Base-by-base conservation (phyloP, 345 rosid species). In the Dovyalis caffra region DNA sequence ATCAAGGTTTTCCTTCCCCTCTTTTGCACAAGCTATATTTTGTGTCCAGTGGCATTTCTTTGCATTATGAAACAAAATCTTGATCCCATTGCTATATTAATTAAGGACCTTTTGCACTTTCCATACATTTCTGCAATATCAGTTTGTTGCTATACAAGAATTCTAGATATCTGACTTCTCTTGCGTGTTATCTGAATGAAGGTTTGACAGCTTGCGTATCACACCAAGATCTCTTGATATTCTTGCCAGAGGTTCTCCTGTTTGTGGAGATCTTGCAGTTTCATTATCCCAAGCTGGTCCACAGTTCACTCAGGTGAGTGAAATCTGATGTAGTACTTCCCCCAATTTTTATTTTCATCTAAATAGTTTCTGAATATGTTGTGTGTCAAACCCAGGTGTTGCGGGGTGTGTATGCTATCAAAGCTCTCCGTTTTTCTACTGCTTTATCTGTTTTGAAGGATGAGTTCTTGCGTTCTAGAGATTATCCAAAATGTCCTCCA, bases 181-280 rank as follows among this genome's bases (percentile, higher is more conserved):
- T 78, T 29, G 40, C n/a, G 37, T 74, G 26, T 57, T 77, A 26
- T 64, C 66, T 61, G 71, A 75, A 56, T 85, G 68, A 76, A 95
- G 99, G 86, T 95, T 95, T 87, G 99, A 95, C 83, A 95, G 99
- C 83, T 82, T 91, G 83, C 91, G 92, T 65, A 93, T 93, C 73
- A 91, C 97, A 83, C 99, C 99, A 70, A 83, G 93, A 86, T 91
- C 98, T 76, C 95, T 95, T 68, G 90, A 93, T 79, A 90, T 91
- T 83, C 96, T 95, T 74, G 88, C 95, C 73, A 84, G 87, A 78
- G 96, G 99, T 74, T 83, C 98, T 79, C 97, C 98, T 66, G 89
- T 93, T 68, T 95, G 97, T 80, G 97, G 98, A 75, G 99, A 91
- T 85, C 96, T 95, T 84, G 97, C 98, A 77, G 97, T 95, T 69